phyloP scores from a whole-genome alignment of 352 stramenopile genomes.

The Pythium rishiriense region DNA sequence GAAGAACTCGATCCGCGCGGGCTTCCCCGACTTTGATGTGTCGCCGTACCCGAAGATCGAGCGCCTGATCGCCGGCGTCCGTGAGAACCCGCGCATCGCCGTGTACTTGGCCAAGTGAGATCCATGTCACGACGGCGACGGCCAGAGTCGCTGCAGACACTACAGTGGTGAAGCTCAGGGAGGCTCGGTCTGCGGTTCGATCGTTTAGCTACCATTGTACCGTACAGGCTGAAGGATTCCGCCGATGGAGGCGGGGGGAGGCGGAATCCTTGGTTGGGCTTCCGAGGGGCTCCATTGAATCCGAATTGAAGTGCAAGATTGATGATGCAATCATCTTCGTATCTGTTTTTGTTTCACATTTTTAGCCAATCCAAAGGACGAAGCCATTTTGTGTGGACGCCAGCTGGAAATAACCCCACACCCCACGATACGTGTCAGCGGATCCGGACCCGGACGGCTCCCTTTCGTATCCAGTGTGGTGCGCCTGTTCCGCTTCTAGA shows the following conservation, averaged over 20 bases:
- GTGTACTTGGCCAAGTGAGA: conserved; percentile 30
- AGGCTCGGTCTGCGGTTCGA: too few relatives aligned
- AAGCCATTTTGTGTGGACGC: not conserved
- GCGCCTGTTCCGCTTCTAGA: conserved; percentile 18
- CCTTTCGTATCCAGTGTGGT: too few relatives aligned
- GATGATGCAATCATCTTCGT: not conserved
- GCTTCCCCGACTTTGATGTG: conserved; percentile 30
- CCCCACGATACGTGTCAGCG: not conserved
- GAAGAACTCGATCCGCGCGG: conserved; percentile 39
- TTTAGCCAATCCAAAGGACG: not conserved
- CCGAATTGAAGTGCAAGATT: not conserved
- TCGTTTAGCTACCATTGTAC: too few relatives aligned
- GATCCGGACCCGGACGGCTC: too few relatives aligned
- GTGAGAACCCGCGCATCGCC: conserved; percentile 25
- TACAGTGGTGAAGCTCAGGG: too few relatives aligned
- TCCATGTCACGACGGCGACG: not conserved
- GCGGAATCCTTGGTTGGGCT: too few relatives aligned
- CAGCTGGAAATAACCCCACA: too few relatives aligned
- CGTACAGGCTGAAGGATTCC: too few relatives aligned
- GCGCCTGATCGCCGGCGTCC: conserved; percentile 24
- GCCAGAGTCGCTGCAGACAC: not conserved
- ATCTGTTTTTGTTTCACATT: not conserved
- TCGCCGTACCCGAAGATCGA: conserved; percentile 33
- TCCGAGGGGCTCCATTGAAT: too few relatives aligned
- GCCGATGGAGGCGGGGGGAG: not conserved